Evolutionary conservation across 352 stramenopile species (phyloP), one percentile per base, ranked within the genome.

Genomic region (Phytopythium mirpurense): DNA sequence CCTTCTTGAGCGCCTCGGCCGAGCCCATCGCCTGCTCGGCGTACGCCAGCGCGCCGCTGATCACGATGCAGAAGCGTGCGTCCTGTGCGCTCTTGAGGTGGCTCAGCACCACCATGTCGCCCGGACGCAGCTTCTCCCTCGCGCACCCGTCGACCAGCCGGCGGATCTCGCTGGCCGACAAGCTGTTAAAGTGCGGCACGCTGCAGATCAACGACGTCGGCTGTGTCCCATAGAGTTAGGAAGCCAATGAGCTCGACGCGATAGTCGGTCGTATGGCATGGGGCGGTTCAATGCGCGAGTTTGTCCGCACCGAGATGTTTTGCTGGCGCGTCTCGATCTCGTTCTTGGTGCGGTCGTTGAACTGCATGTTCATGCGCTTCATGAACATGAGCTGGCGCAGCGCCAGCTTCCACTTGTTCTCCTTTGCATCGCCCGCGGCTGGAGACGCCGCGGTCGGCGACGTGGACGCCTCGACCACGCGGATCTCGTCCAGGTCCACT

Each of bases 361-460:
- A 81, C 54, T 88, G 68, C 74, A 85, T 81, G 55, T 91, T 86
- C 77, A 89, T 88, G 32, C 72, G 60, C 57, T 89, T 89, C 75
- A 91, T 89, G 65, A 91, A 89, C 66, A 88, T 76, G 36, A 91
- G 71, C 54, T 91, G 81, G 12, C 76, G 74, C 45, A 91, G 85
- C 34, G 74, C 74, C 44, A 89, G 68, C 52, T 91, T 91, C 81
- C 76, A 88, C 59, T 72, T 74, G 65, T 80, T 87, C 56, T 85
- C 74, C 43, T 70, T 57, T 3, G 19, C 14, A 4, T 57, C 51
- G 2, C 11, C 12, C 21, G 12, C 8, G 2, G 32, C 11, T 38
- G 9, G 5, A 15, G 27, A n/a, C 29, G 19, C 31, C n/a, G 2
- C 31, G 16, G 4, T n/a, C 47, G 44, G 14, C 14, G 19, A 34